A percentile compares a stretch with the other conserved stretches of the same genome.
Conservation (phyloP, 257 asterid genomes). For the Nicotiana knightiana region DNA sequence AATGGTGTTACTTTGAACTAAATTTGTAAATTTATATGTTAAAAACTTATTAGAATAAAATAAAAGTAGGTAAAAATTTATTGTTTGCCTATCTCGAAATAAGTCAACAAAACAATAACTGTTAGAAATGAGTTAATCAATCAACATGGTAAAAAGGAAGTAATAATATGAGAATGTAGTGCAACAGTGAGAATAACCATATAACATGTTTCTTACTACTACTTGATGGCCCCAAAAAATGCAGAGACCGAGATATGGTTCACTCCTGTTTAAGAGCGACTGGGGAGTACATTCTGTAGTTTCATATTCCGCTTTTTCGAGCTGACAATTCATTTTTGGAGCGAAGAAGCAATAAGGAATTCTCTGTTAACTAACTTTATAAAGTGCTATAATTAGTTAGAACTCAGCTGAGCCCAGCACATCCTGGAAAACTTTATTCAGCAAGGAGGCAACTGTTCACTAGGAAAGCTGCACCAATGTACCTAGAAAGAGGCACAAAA, state of each 20-base stretch:
- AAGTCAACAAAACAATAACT: not conserved
- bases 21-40: not conserved
- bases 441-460: not conserved
- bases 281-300: not conserved
- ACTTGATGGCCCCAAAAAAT: not conserved
- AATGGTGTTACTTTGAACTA: not conserved
- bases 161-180: not conserved
- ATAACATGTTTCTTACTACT: not conserved
- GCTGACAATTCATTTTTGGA: not conserved
- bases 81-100: not conserved
- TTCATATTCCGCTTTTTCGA: not conserved
- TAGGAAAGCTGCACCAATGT: not conserved
- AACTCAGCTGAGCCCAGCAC: not conserved
- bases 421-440: not conserved
- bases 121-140: not conserved
- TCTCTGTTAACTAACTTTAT: not conserved
- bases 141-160: not conserved
- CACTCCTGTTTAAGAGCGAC: not conserved
- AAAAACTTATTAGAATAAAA: not conserved
- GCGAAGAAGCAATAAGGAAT: not conserved
- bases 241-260: not conserved
- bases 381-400: not conserved
- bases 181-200: not conserved
- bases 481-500: not conserved
- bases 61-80: not conserved